Evolutionary conservation across 2,329 filamentous ascomycete species (phyloP), one percentile per base, ranked within the genome.

Genomic region (Fusarium mangiferae): DNA sequence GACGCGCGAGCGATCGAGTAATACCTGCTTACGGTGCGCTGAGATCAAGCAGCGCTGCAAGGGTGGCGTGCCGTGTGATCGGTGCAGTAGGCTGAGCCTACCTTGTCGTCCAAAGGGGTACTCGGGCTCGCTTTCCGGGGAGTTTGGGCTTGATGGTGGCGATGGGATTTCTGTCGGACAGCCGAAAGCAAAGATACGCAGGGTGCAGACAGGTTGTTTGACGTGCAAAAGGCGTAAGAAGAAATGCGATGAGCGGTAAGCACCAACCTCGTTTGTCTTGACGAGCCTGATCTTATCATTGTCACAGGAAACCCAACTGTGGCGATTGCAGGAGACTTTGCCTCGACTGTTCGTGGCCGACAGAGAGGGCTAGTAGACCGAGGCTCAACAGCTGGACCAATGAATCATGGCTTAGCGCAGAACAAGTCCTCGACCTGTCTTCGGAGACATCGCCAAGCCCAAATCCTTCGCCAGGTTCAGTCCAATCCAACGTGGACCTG

Each of bases 21-120:
- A 36, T 28, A 61, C 38, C 5, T 64, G 62, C 22, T 39, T 64
- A 18, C 46, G 62, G 5, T 66, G 62, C n/a, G 59, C 59, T 1
- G 62, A 64, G 9, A 66, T 66, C 26, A 66, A 66, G 15, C 59
- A 66, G 15, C 46, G 62, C 22, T 66, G 62, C 3, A 64, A 62
- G 33, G 62, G 62, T 15, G 62, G 62, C 0, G 51, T 46, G 2
- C 62, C 62, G 0, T 66, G 62, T 6, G 62, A 66, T 2, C 59
- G 62, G 13, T 66, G 62, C 18, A 36, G n/a, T 3, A 36, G 62
- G 4, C 15, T 66, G 38, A 66, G 62, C 17, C 26, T 66, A 3
- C 62, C 62, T 4, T 66, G 62, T n/a, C 62, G 46, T 18, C 62
- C 46, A 1, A 66, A 66, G 46, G 28, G 44, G 0, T 41, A 10